Base-by-base conservation (phyloP, 805 yeast genomes). In the Ogataea nitratoaversa region DNA sequence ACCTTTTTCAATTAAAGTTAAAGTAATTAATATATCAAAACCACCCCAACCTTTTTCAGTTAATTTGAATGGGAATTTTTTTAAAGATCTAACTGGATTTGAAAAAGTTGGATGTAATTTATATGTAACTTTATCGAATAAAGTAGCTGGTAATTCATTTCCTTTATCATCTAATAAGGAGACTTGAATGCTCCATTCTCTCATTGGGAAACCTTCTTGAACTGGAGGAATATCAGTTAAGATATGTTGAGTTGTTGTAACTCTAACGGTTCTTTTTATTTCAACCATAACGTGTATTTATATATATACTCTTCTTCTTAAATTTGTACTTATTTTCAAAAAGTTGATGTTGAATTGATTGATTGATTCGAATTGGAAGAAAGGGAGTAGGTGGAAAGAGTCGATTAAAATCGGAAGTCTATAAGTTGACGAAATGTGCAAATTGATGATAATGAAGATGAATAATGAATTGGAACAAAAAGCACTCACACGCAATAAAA, bases 1-100 rank as follows among this genome's bases (percentile, higher is more conserved):
- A 40, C 82, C 84, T 57, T 84, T 85, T 44, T 95, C 98, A 16
- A 82, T 72, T 33, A 85, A 67, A 46, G 84, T 84, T 32, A 90
- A 69, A 25, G 84, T 73, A 45, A 93, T 81, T 29, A 85, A 85
- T 59, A 93, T 74, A 57, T 90, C 96, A 56, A 91, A 91, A 51
- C 91, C 98, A 61, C 98, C 99, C 98, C 99, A 91, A 37, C 99
- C 99, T 67, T 87, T 82, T 62, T 91, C 99, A 56, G 79, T 85
- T 42, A 91, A 83, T 57, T 67, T 76, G 66, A 90, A 91, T 9
- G 99, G 99, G 8, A 84, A 76, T 56, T 81, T 82, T 56, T 84
- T 86, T 58, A 88, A 62, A 11, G 83, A 71, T 60, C 97, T 77
- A 48, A 77, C 82, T 9, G 98, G 98, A 61, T 89, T 89, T 36